These are phyloP conservation scores for Nitzschia palea DNA, from an alignment of 108 stramenopile species.

Conservation along the genomic window DNA sequence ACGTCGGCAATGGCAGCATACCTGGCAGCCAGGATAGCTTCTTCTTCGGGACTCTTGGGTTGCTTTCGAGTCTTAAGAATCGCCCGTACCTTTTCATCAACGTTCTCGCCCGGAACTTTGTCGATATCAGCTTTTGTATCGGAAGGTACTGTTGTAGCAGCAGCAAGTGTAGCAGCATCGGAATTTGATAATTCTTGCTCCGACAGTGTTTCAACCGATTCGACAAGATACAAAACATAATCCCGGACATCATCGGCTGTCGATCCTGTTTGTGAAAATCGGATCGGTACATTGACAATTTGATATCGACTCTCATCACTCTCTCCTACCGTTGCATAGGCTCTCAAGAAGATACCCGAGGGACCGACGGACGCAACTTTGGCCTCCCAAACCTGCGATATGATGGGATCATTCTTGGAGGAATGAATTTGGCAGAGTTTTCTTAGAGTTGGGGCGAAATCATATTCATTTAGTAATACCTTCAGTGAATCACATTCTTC, in stretches of 20 bases:
- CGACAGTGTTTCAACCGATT: neutral
- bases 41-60: conserved; percentile 45
- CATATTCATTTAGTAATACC: conserved; percentile 25
- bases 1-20: conserved; percentile 55
- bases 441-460: conserved; percentile 13
- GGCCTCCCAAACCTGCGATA: neutral
- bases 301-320: neutral
- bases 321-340: neutral
- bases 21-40: conserved; percentile 39
- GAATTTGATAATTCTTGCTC: neutral
- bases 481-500: conserved; percentile 19
- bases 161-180: too few species aligned
- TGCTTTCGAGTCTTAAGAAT: conserved; percentile 17
- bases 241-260: conserved; percentile 14
- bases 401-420: neutral
- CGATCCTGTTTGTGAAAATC: neutral
- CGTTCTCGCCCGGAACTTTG: too few species aligned
- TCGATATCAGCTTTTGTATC: too few species aligned
- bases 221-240: conserved; percentile 13
- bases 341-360: conserved; percentile 19
- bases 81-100: too few species aligned
- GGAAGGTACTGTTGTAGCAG: too few species aligned
- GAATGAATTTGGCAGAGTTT: neutral
- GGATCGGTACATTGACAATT: neutral
- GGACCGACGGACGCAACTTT: conserved; percentile 15